Percentiles rank a stretch among this genome's conserved stretches.
phyloP scores from a whole-genome alignment of 768 basidiomycete genomes.

The Tephrocybe rancida region DNA sequence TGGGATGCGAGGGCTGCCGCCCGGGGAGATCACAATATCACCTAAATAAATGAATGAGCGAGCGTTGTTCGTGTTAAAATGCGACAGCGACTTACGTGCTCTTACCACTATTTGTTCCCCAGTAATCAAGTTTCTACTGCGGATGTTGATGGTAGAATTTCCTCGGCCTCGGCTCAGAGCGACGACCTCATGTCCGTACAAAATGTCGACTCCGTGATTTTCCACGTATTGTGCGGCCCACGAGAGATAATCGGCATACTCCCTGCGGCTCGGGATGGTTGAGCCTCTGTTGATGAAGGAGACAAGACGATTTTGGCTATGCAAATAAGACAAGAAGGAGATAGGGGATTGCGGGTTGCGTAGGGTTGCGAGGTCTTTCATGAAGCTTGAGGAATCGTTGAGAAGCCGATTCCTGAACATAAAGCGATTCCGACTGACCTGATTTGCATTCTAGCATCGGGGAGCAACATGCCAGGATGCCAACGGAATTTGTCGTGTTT shows the following conservation, averaged over 20 bases:
- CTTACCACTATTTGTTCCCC: conserved; percentile 33
- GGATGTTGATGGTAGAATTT: conserved; percentile 37
- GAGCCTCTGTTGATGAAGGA: conserved; percentile 57
- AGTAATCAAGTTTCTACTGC: conserved; percentile 34
- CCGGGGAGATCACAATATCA: conserved; percentile 54
- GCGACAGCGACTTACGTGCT: conserved; percentile 35
- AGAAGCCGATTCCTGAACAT: too few relatives aligned
- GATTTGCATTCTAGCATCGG: conserved; percentile 56
- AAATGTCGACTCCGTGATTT: conserved; percentile 41
- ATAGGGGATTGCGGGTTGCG: conserved; percentile 51
- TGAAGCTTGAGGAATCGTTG: conserved; percentile 33
- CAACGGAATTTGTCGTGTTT: conserved; percentile 48
- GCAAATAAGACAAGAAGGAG: conserved; percentile 56
- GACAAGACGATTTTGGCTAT: conserved; percentile 48
- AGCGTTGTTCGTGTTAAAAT: background rate
- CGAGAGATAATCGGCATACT: conserved; percentile 55
- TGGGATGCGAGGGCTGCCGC: conserved; percentile 49
- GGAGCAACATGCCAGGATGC: conserved; percentile 60
- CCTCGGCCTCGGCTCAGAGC: conserved; percentile 30
- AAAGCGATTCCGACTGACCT: conserved; percentile 29
- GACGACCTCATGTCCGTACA: conserved; percentile 50
- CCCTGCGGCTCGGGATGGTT: conserved; percentile 52
- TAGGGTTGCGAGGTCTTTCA: conserved; percentile 57
- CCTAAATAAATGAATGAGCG: conserved; percentile 24
- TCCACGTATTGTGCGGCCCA: conserved; percentile 52